Conservation (phyloP, 495 filamentous ascomycete species). For the Ramalina intermedia region DNA sequence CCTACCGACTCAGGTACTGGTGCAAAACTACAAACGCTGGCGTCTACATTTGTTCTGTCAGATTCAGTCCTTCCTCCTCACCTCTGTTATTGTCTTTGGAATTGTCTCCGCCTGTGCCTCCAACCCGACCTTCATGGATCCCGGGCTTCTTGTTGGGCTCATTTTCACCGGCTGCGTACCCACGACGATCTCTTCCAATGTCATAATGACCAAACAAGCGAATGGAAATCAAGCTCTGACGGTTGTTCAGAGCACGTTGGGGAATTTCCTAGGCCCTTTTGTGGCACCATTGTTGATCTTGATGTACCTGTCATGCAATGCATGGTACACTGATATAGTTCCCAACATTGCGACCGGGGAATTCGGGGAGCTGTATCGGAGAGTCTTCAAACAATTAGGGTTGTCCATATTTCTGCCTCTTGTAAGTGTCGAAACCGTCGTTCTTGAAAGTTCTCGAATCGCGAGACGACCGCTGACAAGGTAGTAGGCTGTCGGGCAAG, state of each 20-base stretch:
- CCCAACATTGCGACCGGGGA: slow-evolving; percentile 9
- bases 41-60: slow-evolving; percentile 26
- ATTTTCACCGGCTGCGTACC: slow-evolving; percentile 24
- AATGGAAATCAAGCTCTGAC: slow-evolving; percentile 27
- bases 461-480: neutral
- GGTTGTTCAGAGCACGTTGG: slow-evolving; percentile 27
- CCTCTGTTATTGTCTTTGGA: slow-evolving; percentile 23
- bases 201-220: slow-evolving; percentile 29
- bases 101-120: slow-evolving; percentile 24
- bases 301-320: slow-evolving; percentile 23
- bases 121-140: slow-evolving; percentile 25
- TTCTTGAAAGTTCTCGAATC: neutral
- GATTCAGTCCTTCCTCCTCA: slow-evolving; percentile 26
- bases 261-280: slow-evolving; percentile 28
- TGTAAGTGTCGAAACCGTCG: slow-evolving; percentile 2
- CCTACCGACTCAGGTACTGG: slow-evolving; percentile 20
- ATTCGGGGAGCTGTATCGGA: slow-evolving; percentile 20
- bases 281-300: slow-evolving; percentile 24
- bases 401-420: slow-evolving; percentile 29
- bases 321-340: slow-evolving; percentile 27
- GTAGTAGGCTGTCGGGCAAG: slow-evolving; percentile 19
- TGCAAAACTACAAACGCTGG: slow-evolving; percentile 25
- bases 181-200: slow-evolving; percentile 28
- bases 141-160: slow-evolving; percentile 26
- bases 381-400: slow-evolving; percentile 27